Conservation (phyloP, 345 rosid genomes). For the Barbarea vulgaris region DNA sequence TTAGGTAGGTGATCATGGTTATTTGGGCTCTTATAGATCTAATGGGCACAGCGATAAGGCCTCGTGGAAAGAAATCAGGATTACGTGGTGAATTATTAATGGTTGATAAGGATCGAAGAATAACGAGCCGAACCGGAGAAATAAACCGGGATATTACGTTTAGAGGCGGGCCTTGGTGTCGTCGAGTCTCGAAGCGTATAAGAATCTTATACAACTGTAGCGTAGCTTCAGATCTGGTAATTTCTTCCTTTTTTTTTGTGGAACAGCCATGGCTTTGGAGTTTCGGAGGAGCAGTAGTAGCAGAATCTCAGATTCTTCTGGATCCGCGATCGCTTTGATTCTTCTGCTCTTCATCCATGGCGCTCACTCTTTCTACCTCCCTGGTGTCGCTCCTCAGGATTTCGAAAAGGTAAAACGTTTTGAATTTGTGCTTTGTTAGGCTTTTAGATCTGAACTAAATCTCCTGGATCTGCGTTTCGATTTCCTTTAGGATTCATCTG, state of each 20-base stretch:
- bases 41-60: not conserved
- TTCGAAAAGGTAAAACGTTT: conserved; percentile 62
- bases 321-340: conserved; percentile 40
- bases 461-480: conserved; percentile 27
- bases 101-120: not conserved
- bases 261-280: conserved; percentile 48
- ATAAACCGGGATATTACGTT: conserved; percentile 30
- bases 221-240: conserved; percentile 40
- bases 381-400: conserved; percentile 97
- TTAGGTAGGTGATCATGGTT: not conserved
- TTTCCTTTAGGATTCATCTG: not conserved
- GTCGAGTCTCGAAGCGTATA: conserved; percentile 35
- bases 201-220: conserved; percentile 21
- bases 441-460: conserved; percentile 38
- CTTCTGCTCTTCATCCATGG: conserved; percentile 56
- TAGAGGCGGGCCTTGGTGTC: not conserved
- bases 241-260: conserved; percentile 24
- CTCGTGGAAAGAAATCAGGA: not conserved
- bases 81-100: conserved; percentile 7
- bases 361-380: conserved; percentile 84
- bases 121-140: conserved; percentile 19
- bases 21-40: not conserved
- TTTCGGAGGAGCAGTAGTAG: conserved; percentile 43
- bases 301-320: conserved; percentile 28
- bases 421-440: conserved; percentile 10